Evolutionary conservation across 768 basidiomycete genomes (phyloP).

Genomic region (Mycena capillaripes): DNA sequence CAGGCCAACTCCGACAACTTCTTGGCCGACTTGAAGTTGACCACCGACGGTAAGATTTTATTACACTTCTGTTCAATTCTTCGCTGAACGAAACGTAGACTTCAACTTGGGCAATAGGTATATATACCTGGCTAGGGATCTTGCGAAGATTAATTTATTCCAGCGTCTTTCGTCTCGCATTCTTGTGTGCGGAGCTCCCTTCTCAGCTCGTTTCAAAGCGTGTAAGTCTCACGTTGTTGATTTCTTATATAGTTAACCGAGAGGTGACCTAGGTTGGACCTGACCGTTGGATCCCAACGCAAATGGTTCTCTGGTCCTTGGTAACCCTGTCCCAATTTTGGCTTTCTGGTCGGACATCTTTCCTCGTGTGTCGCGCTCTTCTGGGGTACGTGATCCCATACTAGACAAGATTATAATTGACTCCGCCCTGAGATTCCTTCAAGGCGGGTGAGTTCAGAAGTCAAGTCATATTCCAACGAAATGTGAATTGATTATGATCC

Average conservation of each 20-base stretch:
- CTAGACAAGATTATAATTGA: no score
- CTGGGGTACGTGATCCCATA: constrained; percentile 59
- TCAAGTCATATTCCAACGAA: no score
- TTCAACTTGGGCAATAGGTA: constrained; percentile 68
- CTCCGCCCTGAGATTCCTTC: constrained; percentile 54
- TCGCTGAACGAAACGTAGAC: constrained; percentile 47
- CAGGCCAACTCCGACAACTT: constrained; percentile 74
- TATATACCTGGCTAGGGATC: background rate
- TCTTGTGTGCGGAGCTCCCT: constrained; percentile 70
- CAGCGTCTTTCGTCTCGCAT: constrained; percentile 61
- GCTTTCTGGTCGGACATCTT: constrained; percentile 65
- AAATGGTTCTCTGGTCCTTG: constrained; percentile 69
- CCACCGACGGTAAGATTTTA: constrained; percentile 55
- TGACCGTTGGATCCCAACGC: constrained; percentile 67
- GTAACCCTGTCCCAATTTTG: constrained; percentile 69
- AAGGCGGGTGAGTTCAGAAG: constrained; percentile 56
- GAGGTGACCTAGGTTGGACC: constrained; percentile 60
- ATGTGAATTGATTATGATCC: background rate
- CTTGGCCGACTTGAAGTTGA: constrained; percentile 67
- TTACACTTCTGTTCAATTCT: background rate
- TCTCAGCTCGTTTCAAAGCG: constrained; percentile 75
- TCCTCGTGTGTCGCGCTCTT: constrained; percentile 62
- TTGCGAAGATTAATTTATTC: background rate
- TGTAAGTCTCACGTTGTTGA: constrained; percentile 44
- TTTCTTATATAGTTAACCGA: background rate